phyloP scores from a whole-genome alignment of 805 yeast genomes.

The Wickerhamiella galacta region DNA sequence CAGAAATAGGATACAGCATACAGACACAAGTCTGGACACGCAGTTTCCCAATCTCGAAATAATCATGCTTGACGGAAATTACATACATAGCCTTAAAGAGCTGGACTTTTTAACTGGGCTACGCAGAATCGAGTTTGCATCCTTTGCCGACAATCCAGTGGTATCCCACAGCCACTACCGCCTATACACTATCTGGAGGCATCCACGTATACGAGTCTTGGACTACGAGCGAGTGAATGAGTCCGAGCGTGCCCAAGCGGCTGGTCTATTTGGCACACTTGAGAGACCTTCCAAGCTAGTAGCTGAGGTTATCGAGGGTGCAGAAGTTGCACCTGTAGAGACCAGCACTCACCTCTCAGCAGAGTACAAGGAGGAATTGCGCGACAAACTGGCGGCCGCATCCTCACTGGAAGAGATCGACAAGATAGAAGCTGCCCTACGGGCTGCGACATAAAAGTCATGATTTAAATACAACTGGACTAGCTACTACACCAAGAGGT shows the following conservation, averaged over 20 bases:
- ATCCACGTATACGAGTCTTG: conserved; percentile 46
- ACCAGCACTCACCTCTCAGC: conserved; percentile 33
- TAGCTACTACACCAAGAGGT: too few species aligned
- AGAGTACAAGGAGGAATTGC: conserved; percentile 35
- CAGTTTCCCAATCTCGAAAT: conserved; percentile 33
- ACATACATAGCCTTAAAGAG: conserved; percentile 29
- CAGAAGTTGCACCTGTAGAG: conserved; percentile 22
- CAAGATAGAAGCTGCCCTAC: conserved; percentile 41
- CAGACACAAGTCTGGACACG: conserved; percentile 24
- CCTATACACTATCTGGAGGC: conserved; percentile 36
- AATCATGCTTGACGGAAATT: conserved; percentile 37
- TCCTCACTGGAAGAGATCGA: conserved; percentile 60
- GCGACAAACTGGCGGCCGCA: conserved; percentile 42
- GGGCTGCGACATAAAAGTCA: conserved; percentile 10
- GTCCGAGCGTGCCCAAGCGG: conserved; percentile 33
- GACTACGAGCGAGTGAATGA: conserved; percentile 52
- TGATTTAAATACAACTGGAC: neutral
- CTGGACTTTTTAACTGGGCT: conserved; percentile 28
- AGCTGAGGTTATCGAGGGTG: conserved; percentile 14
- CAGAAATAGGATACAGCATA: conserved; percentile 37
- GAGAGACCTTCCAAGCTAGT: conserved; percentile 22
- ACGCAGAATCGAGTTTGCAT: conserved; percentile 30
- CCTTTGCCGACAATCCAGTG: conserved; percentile 44
- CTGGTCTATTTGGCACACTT: conserved; percentile 27
- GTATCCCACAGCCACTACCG: conserved; percentile 38